Evolutionary conservation across 164 flowering plant genomes (phyloP).

Genomic region (Sedum album): DNA sequence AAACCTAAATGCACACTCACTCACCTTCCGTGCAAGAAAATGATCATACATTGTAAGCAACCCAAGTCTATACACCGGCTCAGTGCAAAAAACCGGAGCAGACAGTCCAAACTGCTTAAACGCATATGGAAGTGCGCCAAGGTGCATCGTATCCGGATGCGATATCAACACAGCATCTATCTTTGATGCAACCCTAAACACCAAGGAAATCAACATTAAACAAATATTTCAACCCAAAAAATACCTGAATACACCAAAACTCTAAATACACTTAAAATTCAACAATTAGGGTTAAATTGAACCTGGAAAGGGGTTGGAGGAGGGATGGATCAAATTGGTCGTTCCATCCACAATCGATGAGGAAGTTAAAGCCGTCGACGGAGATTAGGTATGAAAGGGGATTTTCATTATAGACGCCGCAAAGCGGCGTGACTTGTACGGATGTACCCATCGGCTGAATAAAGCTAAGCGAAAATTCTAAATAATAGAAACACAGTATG

Average conservation of each 20-base stretch:
- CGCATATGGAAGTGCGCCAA: constrained; percentile 93
- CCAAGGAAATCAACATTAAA: not conserved
- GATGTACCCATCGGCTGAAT: constrained; percentile 73
- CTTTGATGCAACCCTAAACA: constrained; percentile 62
- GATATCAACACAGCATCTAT: constrained; percentile 86
- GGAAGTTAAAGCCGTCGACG: constrained; percentile 85
- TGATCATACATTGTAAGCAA: constrained; percentile 93
- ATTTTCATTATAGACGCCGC: constrained; percentile 82
- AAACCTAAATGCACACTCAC: not conserved
- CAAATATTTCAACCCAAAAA: not conserved
- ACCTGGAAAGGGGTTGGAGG: constrained; percentile 87
- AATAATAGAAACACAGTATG: too few relatives aligned
- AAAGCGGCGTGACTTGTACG: constrained; percentile 82
- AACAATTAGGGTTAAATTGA: not conserved
- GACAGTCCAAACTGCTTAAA: constrained; percentile 77
- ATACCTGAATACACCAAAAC: too few relatives aligned
- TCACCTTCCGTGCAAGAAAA: constrained; percentile 77
- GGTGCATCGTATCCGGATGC: constrained; percentile 82
- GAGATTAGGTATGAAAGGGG: constrained; percentile 81
- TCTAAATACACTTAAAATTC: too few relatives aligned
- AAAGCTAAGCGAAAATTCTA: too few relatives aligned
- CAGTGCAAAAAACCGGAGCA: constrained; percentile 83
- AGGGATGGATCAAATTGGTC: constrained; percentile 73
- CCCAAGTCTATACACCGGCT: constrained; percentile 83
- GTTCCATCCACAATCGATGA: constrained; percentile 96